Evolutionary conservation across 768 basidiomycete species (phyloP), one percentile per base, ranked within the genome.

Genomic region (Rhodocollybia butyracea): DNA sequence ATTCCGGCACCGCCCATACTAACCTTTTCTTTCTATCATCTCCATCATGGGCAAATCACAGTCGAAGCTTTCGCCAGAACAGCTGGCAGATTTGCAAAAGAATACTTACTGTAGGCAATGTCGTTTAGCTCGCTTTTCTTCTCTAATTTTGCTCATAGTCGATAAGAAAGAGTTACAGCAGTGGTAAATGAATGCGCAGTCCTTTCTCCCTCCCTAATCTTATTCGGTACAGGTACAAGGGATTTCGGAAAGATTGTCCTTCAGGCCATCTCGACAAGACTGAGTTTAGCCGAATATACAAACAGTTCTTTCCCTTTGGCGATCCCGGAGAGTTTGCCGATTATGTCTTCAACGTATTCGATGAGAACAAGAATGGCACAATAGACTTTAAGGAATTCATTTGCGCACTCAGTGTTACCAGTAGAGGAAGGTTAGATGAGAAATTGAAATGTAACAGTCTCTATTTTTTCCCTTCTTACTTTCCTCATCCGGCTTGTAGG

Each of bases 351-450:
- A 94, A 97, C 66, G 95, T 98, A 56, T 95, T 94, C 68, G 93
- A 96, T 68, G 86, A 88, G 66, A 92, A 96, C 78, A 87, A 89
- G 80, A 95, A 91, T 72, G 93, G 92, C 54, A 93, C 90, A 26
- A 99, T 99, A 74, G 97, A 99, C 76, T 99, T 99, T 73, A 96
- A 95, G 65, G 96, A 98, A 76, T 99, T 99, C 75, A 98, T 99
- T 67, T 94, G 94, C 65, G 97, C 97, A 0, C 84, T 99, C 61
- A 94, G 91, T 71, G 85, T 98, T 57, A 99, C 97, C 5, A 91
- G 89, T 58, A 83, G 97, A 50, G 97, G 97, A 2, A 79, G 87
- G 59, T 71, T 98, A 57, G 97, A 99, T 67, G 97, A 99, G 78
- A 99, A 99, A 75, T 86, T 99, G 61, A 92, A 92, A 78, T 99